A percentile compares a stretch with the other conserved stretches of the same genome.
Conservation (phyloP, 2,329 filamentous ascomycete species). For the Trichoderma sp. region DNA sequence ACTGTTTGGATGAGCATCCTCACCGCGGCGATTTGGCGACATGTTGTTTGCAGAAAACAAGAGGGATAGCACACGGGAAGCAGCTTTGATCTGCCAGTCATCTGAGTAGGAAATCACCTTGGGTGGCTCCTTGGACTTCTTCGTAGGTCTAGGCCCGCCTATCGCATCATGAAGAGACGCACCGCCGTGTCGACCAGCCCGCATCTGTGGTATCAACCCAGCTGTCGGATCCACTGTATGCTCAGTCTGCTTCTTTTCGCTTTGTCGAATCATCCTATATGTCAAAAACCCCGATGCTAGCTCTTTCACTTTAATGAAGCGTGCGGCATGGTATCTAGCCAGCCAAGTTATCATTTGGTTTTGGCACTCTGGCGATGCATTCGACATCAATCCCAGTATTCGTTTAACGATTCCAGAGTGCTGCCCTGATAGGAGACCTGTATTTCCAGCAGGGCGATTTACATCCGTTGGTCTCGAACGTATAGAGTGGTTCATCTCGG, state of each 20-base stretch:
- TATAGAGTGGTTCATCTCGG: constrained; percentile 23
- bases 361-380: constrained; percentile 72
- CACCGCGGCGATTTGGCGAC: constrained; percentile 37
- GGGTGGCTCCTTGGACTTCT: constrained; percentile 54
- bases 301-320: constrained; percentile 73
- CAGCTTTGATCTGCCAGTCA: constrained; percentile 87
- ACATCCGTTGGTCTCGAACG: constrained; percentile 23
- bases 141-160: constrained; percentile 49
- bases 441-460: constrained; percentile 29
- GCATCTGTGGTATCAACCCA: constrained; percentile 71
- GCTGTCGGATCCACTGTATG: constrained; percentile 57
- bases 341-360: constrained; percentile 77
- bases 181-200: constrained; percentile 62
- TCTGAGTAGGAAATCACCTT: constrained; percentile 67
- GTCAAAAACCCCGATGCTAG: constrained; percentile 76
- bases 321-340: constrained; percentile 62
- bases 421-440: constrained; percentile 55
- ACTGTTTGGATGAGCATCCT: constrained; percentile 24
- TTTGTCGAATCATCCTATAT: constrained; percentile 71
- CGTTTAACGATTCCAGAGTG: constrained; percentile 85
- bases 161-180: constrained; percentile 78
- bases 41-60: constrained; percentile 78
- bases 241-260: constrained; percentile 61
- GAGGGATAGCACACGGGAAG: constrained; percentile 74
- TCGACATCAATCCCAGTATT: constrained; percentile 75